Conservation (phyloP, 2,329 filamentous ascomycete species). For the Fusarium oxysporum region DNA sequence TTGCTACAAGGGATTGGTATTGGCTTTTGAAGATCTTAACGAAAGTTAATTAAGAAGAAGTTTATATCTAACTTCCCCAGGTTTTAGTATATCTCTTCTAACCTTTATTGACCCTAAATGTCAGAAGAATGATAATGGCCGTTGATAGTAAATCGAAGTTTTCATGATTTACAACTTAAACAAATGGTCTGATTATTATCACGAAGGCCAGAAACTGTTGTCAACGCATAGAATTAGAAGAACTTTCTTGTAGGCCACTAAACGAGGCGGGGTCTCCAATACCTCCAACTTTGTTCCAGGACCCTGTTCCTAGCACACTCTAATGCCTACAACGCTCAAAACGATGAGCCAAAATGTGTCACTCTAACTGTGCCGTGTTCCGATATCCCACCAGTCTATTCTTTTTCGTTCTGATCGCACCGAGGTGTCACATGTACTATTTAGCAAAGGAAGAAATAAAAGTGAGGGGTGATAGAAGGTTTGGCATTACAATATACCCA, state of each 20-base stretch:
- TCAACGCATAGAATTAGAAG: background rate
- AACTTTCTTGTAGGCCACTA: background rate
- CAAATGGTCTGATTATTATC: background rate
- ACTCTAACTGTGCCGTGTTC: constrained; percentile 10
- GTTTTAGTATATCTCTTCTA: background rate
- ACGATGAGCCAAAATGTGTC: background rate
- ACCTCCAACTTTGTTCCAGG: constrained; percentile 1
- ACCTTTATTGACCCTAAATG: background rate
- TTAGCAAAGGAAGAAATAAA: background rate
- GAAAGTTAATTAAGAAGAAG: background rate
- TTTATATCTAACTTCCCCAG: background rate
- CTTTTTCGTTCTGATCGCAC: background rate
- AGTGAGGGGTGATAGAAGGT: background rate
- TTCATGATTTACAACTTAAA: background rate
- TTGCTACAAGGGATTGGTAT: background rate
- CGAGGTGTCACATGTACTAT: constrained; percentile 20
- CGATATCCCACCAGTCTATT: background rate
- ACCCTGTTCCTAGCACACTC: background rate
- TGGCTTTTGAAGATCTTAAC: background rate
- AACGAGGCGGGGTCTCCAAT: background rate
- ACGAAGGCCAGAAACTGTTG: background rate
- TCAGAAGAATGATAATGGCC: too few relatives aligned
- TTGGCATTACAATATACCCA: background rate
- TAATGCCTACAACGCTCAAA: background rate
- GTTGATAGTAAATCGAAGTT: background rate